A percentile compares a stretch with the other conserved stretches of the same genome.
Conservation (phyloP, 352 stramenopile genomes). For the Pythium brachiatum region DNA sequence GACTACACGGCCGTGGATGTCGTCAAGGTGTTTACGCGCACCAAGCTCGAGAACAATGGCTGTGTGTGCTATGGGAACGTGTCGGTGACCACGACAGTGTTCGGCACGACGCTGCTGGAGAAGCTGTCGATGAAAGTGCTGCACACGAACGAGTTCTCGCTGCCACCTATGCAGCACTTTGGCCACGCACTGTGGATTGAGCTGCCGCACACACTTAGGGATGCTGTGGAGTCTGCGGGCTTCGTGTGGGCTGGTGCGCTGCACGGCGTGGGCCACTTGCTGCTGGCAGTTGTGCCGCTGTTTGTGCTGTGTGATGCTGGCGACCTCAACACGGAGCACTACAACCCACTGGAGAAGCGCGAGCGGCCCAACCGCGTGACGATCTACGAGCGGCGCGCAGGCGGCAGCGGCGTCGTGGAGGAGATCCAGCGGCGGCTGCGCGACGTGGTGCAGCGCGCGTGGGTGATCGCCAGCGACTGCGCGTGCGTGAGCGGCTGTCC, state of each 20-base stretch:
- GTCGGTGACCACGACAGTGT: slow-evolving; percentile 75
- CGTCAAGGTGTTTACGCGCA: slow-evolving; percentile 49
- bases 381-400: slow-evolving; percentile 87
- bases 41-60: slow-evolving; percentile 9
- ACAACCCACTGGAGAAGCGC: slow-evolving; percentile 71
- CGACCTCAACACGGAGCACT: slow-evolving; percentile 86
- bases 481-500: slow-evolving; percentile 79
- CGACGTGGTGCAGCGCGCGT: slow-evolving; percentile 53
- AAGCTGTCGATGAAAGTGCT: slow-evolving; percentile 77
- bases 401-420: slow-evolving; percentile 82
- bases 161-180: slow-evolving; percentile 95
- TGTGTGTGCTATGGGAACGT: slow-evolving; percentile 67
- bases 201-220: slow-evolving; percentile 53
- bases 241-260: slow-evolving; percentile 50
- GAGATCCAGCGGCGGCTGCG: slow-evolving; percentile 67
- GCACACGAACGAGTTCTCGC: slow-evolving; percentile 87
- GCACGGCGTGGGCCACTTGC: slow-evolving; percentile 88
- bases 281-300: slow-evolving; percentile 90
- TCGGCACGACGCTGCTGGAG: slow-evolving; percentile 84
- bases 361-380: slow-evolving; percentile 76
- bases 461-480: slow-evolving; percentile 75
- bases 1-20: slow-evolving; percentile 90
- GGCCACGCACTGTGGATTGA: slow-evolving; percentile 96
- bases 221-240: slow-evolving; percentile 34
- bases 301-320: slow-evolving; percentile 89